Conservation (phyloP, 2,329 filamentous ascomycete species). For the Fusarium siculi region DNA sequence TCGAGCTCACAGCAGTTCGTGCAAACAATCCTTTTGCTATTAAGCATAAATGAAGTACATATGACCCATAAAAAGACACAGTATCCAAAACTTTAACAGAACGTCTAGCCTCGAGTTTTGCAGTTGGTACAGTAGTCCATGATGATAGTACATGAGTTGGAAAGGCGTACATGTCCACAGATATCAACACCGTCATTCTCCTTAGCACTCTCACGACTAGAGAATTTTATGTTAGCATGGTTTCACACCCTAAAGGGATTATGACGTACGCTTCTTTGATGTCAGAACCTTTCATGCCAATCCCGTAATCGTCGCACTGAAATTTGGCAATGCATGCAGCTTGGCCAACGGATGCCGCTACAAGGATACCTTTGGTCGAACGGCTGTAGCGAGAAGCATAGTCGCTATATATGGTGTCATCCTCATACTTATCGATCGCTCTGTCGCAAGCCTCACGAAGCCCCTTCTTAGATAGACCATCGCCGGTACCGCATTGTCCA, state of each 20-base stretch:
- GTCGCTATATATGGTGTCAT: not conserved
- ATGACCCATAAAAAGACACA: no score
- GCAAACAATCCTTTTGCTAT: not conserved
- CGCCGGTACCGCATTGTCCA: constrained; percentile 10
- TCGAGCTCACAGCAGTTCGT: rapidly evolving
- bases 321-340: constrained; percentile 19
- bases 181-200: not conserved
- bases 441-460: constrained; percentile 7
- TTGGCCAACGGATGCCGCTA: not conserved
- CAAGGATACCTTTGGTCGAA: constrained; percentile 3
- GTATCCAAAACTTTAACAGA: not conserved
- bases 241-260: rapidly evolving
- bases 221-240: not conserved
- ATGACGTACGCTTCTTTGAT: not conserved
- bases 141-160: constrained; percentile 9
- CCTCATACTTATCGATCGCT: not conserved
- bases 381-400: constrained; percentile 9
- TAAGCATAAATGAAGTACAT: not conserved
- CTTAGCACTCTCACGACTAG: not conserved
- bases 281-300: constrained; percentile 4
- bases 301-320: constrained; percentile 19
- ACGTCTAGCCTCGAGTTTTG: not conserved
- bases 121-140: constrained; percentile 23
- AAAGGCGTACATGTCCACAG: constrained; percentile 13
- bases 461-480: constrained; percentile 4